These are phyloP conservation scores for Earliella scabrosa DNA, from an alignment of 1,284 basidiomycete genomes.

Conservation along the genomic window DNA sequence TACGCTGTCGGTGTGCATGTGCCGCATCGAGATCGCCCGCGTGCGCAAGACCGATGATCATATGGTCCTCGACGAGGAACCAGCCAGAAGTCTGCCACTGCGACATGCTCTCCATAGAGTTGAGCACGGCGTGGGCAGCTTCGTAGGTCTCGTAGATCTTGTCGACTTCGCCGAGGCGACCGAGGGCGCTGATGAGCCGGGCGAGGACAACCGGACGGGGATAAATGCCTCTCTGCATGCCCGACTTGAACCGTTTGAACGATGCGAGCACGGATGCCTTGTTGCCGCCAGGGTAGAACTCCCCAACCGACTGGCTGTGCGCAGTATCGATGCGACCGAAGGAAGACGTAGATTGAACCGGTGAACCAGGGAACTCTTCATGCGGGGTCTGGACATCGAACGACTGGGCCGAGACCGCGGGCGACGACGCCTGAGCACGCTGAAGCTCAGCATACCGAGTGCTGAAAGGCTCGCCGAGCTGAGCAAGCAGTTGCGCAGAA, in stretches of 20 bases:
- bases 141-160: constrained; percentile 72
- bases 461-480: constrained; percentile 23
- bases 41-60: constrained; percentile 86
- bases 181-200: constrained; percentile 70
- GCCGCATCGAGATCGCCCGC: constrained; percentile 81
- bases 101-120: constrained; percentile 48
- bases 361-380: constrained; percentile 20
- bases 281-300: constrained; percentile 38
- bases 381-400: constrained; percentile 11
- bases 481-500: constrained; percentile 19
- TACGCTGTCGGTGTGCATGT: constrained; percentile 79
- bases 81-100: constrained; percentile 63
- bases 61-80: constrained; percentile 84
- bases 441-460: constrained; percentile 19
- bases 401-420: constrained; percentile 12
- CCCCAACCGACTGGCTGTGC: constrained; percentile 46
- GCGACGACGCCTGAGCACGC: constrained; percentile 9
- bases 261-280: constrained; percentile 33
- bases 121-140: constrained; percentile 69
- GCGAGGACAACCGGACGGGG: constrained; percentile 62
- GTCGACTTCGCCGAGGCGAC: constrained; percentile 62
- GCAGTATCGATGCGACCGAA: constrained; percentile 33
- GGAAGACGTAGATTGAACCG: constrained; percentile 6
- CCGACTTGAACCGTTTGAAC: constrained; percentile 44
- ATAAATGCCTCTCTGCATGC: constrained; percentile 43